These are phyloP conservation scores for Zalaria sp. DNA, from an alignment of 2,329 filamentous ascomycete species.

Conservation along the genomic window DNA sequence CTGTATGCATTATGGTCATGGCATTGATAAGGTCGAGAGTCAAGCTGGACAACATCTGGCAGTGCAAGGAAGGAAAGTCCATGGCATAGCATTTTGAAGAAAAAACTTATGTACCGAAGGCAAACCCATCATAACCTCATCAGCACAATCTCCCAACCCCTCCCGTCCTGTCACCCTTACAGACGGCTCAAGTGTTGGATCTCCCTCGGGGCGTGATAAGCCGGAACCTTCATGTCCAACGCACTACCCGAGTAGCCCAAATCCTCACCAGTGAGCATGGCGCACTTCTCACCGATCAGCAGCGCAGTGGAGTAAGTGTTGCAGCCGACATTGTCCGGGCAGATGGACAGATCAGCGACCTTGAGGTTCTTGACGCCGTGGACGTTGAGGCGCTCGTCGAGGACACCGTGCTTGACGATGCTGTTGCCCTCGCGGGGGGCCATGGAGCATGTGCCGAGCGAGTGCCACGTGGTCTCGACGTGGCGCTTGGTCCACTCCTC, in stretches of 20 bases:
- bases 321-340: slow-evolving; percentile 60
- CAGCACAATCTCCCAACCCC: too few species aligned
- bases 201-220: slow-evolving; percentile 33
- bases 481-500: slow-evolving; percentile 45
- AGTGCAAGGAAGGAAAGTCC: too few species aligned
- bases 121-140: too few species aligned
- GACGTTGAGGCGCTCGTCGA: slow-evolving; percentile 65
- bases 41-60: too few species aligned
- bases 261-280: slow-evolving; percentile 56
- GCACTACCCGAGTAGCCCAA: slow-evolving; percentile 58
- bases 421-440: slow-evolving; percentile 62
- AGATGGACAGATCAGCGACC: slow-evolving; percentile 63
- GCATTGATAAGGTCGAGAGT: too few species aligned
- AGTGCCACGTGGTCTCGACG: slow-evolving; percentile 65
- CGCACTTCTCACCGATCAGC: slow-evolving; percentile 62
- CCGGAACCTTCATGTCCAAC: slow-evolving; percentile 60
- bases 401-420: slow-evolving; percentile 66
- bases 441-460: slow-evolving; percentile 59
- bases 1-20: too few species aligned
- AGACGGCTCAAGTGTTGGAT: slow-evolving; percentile 26
- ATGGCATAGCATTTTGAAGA: too few species aligned
- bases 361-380: slow-evolving; percentile 65
- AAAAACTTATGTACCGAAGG: too few species aligned
- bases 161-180: slow-evolving; percentile 12
- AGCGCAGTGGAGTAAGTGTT: slow-evolving; percentile 54